phyloP scores from a whole-genome alignment of 2,329 filamentous ascomycete genomes.

The Arachnopeziza araneosa region DNA sequence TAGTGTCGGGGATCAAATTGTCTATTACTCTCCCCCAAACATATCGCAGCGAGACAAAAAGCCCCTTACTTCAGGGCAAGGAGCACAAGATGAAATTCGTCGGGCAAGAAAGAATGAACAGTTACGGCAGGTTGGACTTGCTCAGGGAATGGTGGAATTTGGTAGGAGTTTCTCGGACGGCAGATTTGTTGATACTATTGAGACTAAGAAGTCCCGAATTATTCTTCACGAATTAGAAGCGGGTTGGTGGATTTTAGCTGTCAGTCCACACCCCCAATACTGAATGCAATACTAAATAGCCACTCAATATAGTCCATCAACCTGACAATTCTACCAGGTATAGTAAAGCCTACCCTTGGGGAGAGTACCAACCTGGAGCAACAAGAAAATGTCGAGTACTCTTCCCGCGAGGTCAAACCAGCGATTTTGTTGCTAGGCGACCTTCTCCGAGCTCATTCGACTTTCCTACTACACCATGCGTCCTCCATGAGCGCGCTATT shows the following conservation, averaged over 20 bases:
- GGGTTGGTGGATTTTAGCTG: constrained; percentile 93
- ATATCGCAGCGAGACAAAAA: constrained; percentile 5
- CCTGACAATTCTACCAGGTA: constrained; percentile 65
- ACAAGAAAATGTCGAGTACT: constrained; percentile 61
- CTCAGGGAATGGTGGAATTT: constrained; percentile 95
- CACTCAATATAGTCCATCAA: constrained; percentile 61
- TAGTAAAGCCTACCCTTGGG: constrained; percentile 37
- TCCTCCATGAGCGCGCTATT: constrained; percentile 67
- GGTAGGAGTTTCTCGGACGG: constrained; percentile 80
- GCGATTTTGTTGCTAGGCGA: constrained; percentile 73
- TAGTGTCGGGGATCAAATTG: constrained; percentile 70
- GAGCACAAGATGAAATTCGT: constrained; percentile 28
- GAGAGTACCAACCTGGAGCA: constrained; percentile 19
- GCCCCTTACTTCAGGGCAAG: neutral
- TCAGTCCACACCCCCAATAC: constrained; percentile 40
- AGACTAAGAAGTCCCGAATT: constrained; percentile 84
- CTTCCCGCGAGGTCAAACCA: constrained; percentile 83
- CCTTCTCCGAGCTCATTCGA: constrained; percentile 72
- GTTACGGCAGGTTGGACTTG: constrained; percentile 87
- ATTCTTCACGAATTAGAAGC: constrained; percentile 81
- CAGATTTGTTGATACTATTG: constrained; percentile 72
- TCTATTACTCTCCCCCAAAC: constrained; percentile 64
- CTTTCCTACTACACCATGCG: constrained; percentile 85
- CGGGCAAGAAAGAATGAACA: constrained; percentile 76
- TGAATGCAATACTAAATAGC: constrained; percentile 11